phyloP scores from a whole-genome alignment of 2,329 filamentous ascomycete genomes.

The Purpureocillium lavendulum region DNA sequence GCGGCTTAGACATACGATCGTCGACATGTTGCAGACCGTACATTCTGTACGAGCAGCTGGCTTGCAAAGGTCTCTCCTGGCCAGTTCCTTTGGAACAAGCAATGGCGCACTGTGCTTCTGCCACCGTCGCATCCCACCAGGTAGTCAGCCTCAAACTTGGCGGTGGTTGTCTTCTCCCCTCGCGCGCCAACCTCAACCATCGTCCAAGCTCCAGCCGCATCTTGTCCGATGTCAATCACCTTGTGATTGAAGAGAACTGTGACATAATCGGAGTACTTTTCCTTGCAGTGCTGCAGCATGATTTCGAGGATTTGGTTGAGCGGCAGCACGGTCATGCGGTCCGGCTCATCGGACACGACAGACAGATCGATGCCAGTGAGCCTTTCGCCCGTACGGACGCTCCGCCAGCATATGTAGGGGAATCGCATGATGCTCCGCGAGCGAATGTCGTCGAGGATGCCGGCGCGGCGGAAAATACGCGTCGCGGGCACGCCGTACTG shows the following conservation, averaged over 20 bases:
- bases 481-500: constrained; percentile 16
- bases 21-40: constrained; percentile 13
- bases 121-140: constrained; percentile 38
- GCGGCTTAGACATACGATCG: too few relatives aligned
- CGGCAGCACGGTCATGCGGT: constrained; percentile 31
- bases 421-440: constrained; percentile 10
- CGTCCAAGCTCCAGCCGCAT: constrained; percentile 19
- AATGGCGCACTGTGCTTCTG: constrained; percentile 30
- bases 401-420: constrained; percentile 10
- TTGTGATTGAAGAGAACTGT: constrained; percentile 29
- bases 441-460: constrained; percentile 18
- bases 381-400: constrained; percentile 12
- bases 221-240: constrained; percentile 26
- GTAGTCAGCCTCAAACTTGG: constrained; percentile 27
- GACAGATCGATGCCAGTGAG: constrained; percentile 16
- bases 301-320: constrained; percentile 32
- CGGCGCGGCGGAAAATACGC: constrained; percentile 8
- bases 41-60: constrained; percentile 44
- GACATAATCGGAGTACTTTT: constrained; percentile 17
- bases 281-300: constrained; percentile 27
- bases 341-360: constrained; percentile 6
- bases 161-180: constrained; percentile 9
- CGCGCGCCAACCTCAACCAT: constrained; percentile 16
- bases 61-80: constrained; percentile 38
- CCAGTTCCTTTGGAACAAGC: constrained; percentile 30